Conservation (phyloP, 257 asterid species). For the Knoxia roxburghii region DNA sequence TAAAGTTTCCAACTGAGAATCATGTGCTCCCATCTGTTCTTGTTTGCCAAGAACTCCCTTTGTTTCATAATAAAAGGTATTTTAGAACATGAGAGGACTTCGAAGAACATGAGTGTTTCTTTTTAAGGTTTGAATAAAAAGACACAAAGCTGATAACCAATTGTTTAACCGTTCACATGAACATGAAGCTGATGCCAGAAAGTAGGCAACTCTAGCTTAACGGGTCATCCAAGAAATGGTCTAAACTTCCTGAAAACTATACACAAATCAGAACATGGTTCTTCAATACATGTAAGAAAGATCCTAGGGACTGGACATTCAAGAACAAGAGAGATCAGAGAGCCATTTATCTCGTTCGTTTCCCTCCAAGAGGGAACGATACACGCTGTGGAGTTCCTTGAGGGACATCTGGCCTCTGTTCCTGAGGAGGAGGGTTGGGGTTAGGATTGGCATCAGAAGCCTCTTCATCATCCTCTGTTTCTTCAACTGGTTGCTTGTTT, state of each 20-base stretch:
- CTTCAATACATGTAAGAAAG: neutral
- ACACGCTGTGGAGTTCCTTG: constrained; percentile 68
- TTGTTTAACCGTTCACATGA: no score
- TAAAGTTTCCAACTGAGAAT: no score
- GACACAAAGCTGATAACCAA: no score
- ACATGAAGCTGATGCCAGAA: no score
- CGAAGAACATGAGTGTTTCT: no score
- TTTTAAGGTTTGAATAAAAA: no score
- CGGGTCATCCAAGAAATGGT: neutral
- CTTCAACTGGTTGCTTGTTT: constrained; percentile 45
- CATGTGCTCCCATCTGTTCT: no score
- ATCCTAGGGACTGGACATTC: neutral
- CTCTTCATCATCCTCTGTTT: constrained; percentile 79
- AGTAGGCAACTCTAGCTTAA: neutral
- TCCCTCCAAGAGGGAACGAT: constrained; percentile 66
- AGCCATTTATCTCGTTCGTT: constrained; percentile 44
- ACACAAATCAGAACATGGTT: neutral
- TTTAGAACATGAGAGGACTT: no score
- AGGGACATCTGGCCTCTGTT: constrained; percentile 36
- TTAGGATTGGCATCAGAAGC: constrained; percentile 24
- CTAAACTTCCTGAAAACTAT: neutral
- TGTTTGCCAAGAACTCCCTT: no score
- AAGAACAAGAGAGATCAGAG: no score
- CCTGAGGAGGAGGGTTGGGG: constrained; percentile 31
- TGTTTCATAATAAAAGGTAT: no score